Evolutionary conservation across 2,329 filamentous ascomycete genomes (phyloP), one percentile per base, ranked within the genome.

Genomic region (Pestalotiopsis sp.): DNA sequence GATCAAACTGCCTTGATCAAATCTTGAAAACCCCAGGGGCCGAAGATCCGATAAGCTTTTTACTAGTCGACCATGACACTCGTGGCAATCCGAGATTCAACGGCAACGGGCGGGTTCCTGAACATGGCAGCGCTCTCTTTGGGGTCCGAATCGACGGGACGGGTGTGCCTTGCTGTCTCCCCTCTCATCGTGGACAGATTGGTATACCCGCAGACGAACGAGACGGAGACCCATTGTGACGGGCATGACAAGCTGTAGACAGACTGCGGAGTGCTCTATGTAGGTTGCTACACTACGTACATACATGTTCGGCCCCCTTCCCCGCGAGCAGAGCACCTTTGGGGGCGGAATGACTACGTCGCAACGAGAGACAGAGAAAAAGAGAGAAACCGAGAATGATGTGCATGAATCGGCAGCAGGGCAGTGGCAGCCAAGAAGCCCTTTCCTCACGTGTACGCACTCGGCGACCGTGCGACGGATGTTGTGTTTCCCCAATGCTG

Each of bases 91-190:
- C 57, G 27, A 27, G 57, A 36, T 41, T 52, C 25, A 41, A 52
- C 62, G 62, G 38, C 62, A 52, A 49, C 62, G 23, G 62, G 62
- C 62, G 62, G 36, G 38, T 31, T 59, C 38, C 64, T n/a, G 55
- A 36, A 39, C n/a, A 52, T 52, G 45, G 62, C 20, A 23, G 12
- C 25, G 58, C 58, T 9, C 31, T n/a, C 57, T 49, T 65, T 66
- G 64, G 52, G 64, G 64, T 66, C 64, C 64, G 60, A 66, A 66
- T 45, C 63, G 61, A 49, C 61, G 23, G 61, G 38, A 64, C 23
- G 61, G 61, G 17, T 49, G 17, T 36, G 61, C n/a, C 61, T 64
- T 52, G 45, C 61, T 64, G 5, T 31, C 20, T 20, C 14, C 38
- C 27, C 38, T 27, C 12, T 6, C 13, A n/a, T n/a, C 20, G 38